Conservation (phyloP, 768 basidiomycete genomes). For the Tulasnella sp. region DNA sequence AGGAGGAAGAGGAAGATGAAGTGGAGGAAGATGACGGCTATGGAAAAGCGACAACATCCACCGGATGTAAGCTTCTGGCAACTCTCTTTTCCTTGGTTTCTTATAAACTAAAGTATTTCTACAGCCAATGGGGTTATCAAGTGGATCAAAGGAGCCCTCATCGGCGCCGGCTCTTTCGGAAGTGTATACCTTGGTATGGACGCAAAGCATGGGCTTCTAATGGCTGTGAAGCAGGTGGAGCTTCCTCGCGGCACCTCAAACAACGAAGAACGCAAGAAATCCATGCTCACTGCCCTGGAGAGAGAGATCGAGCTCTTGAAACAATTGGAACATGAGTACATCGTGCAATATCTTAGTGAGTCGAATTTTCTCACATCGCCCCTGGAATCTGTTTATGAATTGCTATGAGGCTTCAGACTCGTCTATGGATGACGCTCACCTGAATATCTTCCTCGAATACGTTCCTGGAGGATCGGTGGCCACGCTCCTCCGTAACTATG, state of each 20-base stretch:
- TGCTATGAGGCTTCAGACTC: conserved; percentile 50
- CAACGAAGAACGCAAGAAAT: conserved; percentile 87
- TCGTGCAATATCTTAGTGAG: conserved; percentile 95
- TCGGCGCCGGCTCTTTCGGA: conserved; percentile 90
- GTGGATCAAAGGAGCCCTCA: conserved; percentile 95
- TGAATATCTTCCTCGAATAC: conserved; percentile 97
- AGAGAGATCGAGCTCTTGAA: conserved; percentile 90
- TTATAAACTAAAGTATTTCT: conserved; percentile 10
- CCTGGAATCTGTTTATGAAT: not conserved
- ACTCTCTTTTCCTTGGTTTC: conserved; percentile 6
- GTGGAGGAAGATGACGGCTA: conserved; percentile 40
- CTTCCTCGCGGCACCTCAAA: conserved; percentile 71
- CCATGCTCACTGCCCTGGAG: conserved; percentile 85
- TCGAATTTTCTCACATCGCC: conserved; percentile 17
- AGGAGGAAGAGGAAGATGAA: conserved; percentile 34
- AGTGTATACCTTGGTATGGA: conserved; percentile 96
- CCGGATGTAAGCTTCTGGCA: conserved; percentile 35
- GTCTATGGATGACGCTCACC: conserved; percentile 75
- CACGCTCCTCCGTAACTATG: conserved; percentile 78
- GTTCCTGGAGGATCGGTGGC: conserved; percentile 93
- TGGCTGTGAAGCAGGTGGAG: conserved; percentile 98
- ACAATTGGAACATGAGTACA: conserved; percentile 87
- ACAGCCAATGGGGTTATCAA: conserved; percentile 55
- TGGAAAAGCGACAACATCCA: conserved; percentile 42
- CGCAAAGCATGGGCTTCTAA: conserved; percentile 75